Conservation (phyloP, 331 rosid genomes). For the Quercus phellos region DNA sequence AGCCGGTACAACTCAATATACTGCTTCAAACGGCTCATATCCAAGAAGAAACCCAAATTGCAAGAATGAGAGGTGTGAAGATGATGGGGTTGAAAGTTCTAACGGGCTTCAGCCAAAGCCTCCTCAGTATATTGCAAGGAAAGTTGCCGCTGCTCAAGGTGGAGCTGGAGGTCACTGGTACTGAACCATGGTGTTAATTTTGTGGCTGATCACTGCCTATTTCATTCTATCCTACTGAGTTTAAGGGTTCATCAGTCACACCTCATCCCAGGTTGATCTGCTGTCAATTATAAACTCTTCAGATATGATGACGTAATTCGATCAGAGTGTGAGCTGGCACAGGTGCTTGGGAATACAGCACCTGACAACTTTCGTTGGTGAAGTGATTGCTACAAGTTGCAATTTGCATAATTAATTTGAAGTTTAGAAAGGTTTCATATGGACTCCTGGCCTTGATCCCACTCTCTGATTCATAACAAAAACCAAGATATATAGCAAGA, state of each 20-base stretch:
- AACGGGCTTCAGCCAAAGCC: slow-evolving; percentile 73
- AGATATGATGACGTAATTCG: neutral
- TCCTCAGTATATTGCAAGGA: slow-evolving; percentile 54
- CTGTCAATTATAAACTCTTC: neutral
- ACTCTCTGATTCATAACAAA: neutral
- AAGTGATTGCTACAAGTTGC: slow-evolving; percentile 7
- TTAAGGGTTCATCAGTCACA: slow-evolving; percentile 9
- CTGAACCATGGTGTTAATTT: slow-evolving; percentile 29
- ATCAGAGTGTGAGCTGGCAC: neutral
- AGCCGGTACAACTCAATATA: slow-evolving; percentile 43
- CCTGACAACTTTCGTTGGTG: neutral
- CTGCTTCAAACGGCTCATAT: slow-evolving; percentile 58
- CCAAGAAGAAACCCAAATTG: slow-evolving; percentile 72
- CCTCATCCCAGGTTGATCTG: slow-evolving; percentile 19
- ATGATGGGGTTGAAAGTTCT: slow-evolving; percentile 67
- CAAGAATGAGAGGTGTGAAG: slow-evolving; percentile 64
- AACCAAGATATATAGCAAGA: neutral
- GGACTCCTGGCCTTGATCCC: neutral
- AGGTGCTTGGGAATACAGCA: neutral
- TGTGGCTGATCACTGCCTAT: slow-evolving; percentile 5
- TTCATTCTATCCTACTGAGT: slow-evolving; percentile 5
- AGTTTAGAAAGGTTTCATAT: neutral
- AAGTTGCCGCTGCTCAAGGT: slow-evolving; percentile 86
- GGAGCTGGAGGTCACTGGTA: slow-evolving; percentile 77
- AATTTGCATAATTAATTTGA: slow-evolving; percentile 9